Percentiles rank a stretch among this genome's conserved stretches.
Conservation (phyloP, 2,329 filamentous ascomycete species). For the Xylaria polymorpha region DNA sequence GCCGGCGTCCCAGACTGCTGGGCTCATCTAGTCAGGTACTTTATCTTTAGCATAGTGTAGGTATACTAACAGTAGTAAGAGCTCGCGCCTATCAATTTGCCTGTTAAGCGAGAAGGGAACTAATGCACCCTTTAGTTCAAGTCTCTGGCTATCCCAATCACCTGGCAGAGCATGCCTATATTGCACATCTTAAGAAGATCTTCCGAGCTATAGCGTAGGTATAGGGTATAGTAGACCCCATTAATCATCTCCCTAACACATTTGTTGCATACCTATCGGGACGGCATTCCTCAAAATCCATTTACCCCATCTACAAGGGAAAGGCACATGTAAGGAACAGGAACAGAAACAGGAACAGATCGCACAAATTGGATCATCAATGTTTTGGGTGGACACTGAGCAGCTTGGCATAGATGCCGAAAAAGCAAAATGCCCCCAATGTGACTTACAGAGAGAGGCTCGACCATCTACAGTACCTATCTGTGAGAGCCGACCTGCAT, state of each 20-base stretch:
- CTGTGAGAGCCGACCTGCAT: constrained; percentile 28
- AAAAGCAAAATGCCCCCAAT: constrained; percentile 32
- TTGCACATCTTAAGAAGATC: constrained; percentile 52
- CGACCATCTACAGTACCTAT: too few species aligned
- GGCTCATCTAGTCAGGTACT: constrained; percentile 31
- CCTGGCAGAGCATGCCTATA: constrained; percentile 45
- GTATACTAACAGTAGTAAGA: too few species aligned
- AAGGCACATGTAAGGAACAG: not conserved
- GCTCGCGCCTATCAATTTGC: constrained; percentile 18
- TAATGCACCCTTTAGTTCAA: constrained; percentile 42
- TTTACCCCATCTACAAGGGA: not conserved
- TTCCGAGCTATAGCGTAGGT: constrained; percentile 17
- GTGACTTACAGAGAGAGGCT: constrained; percentile 17
- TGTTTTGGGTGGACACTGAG: constrained; percentile 25
- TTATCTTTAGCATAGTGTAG: constrained; percentile 16
- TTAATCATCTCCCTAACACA: constrained; percentile 16
- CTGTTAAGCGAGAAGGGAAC: constrained; percentile 44
- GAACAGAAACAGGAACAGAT: constrained; percentile 2
- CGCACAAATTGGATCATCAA: not conserved
- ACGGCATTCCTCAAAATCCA: constrained; percentile 22
- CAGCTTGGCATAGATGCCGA: constrained; percentile 20
- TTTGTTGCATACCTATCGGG: constrained; percentile 9
- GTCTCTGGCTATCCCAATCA: constrained; percentile 31
- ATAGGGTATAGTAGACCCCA: constrained; percentile 22
- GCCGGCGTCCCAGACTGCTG: constrained; percentile 36